A percentile compares a stretch with the other conserved stretches of the same genome.
Conservation (phyloP, 2,329 filamentous ascomycete genomes). For the Lecanosticta acicola region DNA sequence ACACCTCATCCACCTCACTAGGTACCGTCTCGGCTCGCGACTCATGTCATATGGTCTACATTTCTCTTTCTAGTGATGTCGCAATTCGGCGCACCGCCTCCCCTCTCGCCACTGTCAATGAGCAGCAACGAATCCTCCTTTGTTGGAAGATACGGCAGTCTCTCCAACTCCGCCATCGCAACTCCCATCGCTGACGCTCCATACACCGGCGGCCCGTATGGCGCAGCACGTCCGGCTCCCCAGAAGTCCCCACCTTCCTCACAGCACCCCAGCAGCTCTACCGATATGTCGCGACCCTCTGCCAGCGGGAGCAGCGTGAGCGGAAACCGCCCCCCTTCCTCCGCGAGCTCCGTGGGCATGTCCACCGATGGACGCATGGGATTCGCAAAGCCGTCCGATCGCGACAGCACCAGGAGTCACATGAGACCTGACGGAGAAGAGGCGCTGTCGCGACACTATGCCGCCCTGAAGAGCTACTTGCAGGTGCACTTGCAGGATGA, state of each 20-base stretch:
- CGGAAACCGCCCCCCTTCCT: slow-evolving; percentile 60
- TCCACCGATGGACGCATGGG: slow-evolving; percentile 68
- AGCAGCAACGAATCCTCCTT: slow-evolving; percentile 64
- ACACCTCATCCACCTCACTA: neutral
- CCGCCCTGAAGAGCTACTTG: slow-evolving; percentile 70
- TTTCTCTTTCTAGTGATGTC: slow-evolving; percentile 3
- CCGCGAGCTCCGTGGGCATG: slow-evolving; percentile 78
- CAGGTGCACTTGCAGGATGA: slow-evolving; percentile 67
- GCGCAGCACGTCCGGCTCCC: slow-evolving; percentile 27
- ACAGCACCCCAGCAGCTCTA: slow-evolving; percentile 37
- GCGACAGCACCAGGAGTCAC: slow-evolving; percentile 52
- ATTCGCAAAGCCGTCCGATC: slow-evolving; percentile 16
- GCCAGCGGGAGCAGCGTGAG: slow-evolving; percentile 41
- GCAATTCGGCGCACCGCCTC: slow-evolving; percentile 7
- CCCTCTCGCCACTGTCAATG: slow-evolving; percentile 71
- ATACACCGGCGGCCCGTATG: slow-evolving; percentile 27
- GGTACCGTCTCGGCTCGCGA: too few species aligned
- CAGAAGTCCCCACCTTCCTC: slow-evolving; percentile 32
- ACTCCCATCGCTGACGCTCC: slow-evolving; percentile 20
- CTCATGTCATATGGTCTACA: slow-evolving; percentile 6
- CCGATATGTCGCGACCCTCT: slow-evolving; percentile 45
- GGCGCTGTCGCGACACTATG: slow-evolving; percentile 73
- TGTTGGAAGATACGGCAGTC: slow-evolving; percentile 24
- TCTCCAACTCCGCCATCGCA: slow-evolving; percentile 7
- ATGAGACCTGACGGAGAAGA: slow-evolving; percentile 52